Evolutionary conservation across 345 rosid species (phyloP).

Genomic region (Euclidium syriacum): DNA sequence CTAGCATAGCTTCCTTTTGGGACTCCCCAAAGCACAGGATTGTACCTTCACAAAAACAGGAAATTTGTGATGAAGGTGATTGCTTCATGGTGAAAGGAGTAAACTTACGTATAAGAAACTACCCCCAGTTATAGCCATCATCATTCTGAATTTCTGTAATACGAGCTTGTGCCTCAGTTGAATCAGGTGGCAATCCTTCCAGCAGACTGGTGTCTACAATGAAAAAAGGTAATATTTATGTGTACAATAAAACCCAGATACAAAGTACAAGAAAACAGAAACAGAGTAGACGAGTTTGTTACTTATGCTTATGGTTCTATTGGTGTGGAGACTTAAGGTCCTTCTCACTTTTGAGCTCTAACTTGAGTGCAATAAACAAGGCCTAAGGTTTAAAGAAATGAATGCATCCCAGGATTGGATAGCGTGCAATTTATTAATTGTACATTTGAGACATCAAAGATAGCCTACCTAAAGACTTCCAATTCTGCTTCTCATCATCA

Average conservation of each 20-base stretch:
- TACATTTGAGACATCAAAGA: constrained; percentile 10
- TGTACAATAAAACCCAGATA: neutral
- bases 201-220: constrained; percentile 60
- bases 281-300: neutral
- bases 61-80: constrained; percentile 10
- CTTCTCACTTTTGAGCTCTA: neutral
- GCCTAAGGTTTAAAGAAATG: neutral
- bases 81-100: constrained; percentile 17
- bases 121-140: constrained; percentile 99
- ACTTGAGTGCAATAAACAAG: constrained; percentile 4
- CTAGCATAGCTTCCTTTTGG: constrained; percentile 98
- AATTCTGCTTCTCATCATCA: constrained; percentile 74
- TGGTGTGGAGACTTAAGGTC: neutral
- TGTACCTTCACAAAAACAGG: constrained; percentile 56
- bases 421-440: neutral
- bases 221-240: neutral
- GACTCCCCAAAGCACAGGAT: constrained; percentile 95
- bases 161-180: constrained; percentile 73
- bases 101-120: constrained; percentile 26
- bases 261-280: neutral
- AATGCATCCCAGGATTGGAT: neutral
- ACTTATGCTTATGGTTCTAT: neutral
- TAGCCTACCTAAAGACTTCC: constrained; percentile 72
- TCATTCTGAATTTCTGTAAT: constrained; percentile 62
- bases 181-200: constrained; percentile 71